phyloP scores from a whole-genome alignment of 1,284 basidiomycete species.

The Cryptococcus sp. region DNA sequence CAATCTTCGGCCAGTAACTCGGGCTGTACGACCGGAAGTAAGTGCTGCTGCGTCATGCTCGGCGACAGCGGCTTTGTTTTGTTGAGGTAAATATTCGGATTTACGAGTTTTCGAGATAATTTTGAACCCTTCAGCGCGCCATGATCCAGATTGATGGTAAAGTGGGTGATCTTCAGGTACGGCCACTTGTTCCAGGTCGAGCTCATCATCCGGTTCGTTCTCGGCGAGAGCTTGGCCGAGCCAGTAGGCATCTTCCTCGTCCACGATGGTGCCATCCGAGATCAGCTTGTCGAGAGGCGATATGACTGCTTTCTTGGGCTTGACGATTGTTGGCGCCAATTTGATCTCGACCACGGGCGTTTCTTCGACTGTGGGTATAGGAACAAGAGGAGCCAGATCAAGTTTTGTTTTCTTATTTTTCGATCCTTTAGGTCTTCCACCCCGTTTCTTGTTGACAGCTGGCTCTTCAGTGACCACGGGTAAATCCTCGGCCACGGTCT shows the following conservation, averaged over 20 bases:
- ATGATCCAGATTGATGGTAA: conserved; percentile 31
- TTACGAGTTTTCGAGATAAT: conserved; percentile 90
- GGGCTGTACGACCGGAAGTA: conserved; percentile 81
- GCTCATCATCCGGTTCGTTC: conserved; percentile 28
- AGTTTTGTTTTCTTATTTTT: conserved; percentile 30
- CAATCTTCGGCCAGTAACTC: conserved; percentile 87
- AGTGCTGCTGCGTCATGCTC: conserved; percentile 48
- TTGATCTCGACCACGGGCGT: conserved; percentile 31
- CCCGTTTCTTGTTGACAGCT: conserved; percentile 17
- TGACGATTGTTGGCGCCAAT: conserved; percentile 14
- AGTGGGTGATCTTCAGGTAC: conserved; percentile 31
- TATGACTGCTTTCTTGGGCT: conserved; percentile 12
- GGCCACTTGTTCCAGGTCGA: conserved; percentile 9
- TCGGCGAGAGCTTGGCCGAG: conserved; percentile 59
- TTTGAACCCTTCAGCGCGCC: conserved; percentile 88
- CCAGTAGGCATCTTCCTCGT: conserved; percentile 91
- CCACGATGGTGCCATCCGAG: conserved; percentile 59
- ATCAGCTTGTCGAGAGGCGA: conserved; percentile 35
- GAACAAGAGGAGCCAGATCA: conserved; percentile 12
- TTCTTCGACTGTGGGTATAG: conserved; percentile 12
- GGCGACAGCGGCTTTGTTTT: conserved; percentile 55
- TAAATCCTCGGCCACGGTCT: neutral
- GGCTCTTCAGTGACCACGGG: neutral
- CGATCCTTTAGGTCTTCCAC: conserved; percentile 13
- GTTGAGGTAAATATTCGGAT: conserved; percentile 67